A percentile compares a stretch with the other conserved stretches of the same genome.
Conservation (phyloP, 2,329 filamentous ascomycete genomes). For the Delphinella strobiligena region DNA sequence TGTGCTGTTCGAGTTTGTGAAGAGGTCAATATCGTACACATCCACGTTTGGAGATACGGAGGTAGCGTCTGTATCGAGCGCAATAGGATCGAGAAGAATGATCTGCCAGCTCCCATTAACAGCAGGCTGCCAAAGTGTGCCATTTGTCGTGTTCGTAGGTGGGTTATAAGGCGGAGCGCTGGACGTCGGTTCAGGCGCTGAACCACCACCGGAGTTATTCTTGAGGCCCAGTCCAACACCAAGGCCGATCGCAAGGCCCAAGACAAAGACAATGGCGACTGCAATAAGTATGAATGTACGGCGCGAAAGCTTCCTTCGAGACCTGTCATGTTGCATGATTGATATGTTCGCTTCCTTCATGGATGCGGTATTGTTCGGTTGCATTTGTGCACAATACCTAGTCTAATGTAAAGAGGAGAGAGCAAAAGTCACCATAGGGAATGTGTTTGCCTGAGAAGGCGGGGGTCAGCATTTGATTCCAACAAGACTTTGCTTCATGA, state of each 20-base stretch:
- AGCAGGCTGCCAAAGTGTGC: conserved; percentile 38
- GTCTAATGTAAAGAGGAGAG: too few species aligned
- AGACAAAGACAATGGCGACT: conserved; percentile 5
- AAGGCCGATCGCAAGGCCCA: conserved; percentile 9
- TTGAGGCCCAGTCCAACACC: conserved; percentile 10
- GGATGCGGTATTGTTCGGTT: too few species aligned
- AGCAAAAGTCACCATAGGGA: too few species aligned
- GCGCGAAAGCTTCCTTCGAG: background rate
- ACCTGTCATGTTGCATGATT: background rate
- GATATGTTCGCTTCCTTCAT: too few species aligned
- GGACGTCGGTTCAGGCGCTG: background rate
- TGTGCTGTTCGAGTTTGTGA: conserved; percentile 36
- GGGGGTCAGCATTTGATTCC: too few species aligned
- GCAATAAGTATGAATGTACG: background rate
- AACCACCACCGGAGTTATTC: background rate
- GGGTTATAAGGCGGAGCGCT: background rate
- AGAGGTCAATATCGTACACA: conserved; percentile 51
- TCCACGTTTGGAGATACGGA: conserved; percentile 32
- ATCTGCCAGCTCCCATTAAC: conserved; percentile 51
- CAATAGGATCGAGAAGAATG: conserved; percentile 36
- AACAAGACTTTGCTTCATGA: too few species aligned
- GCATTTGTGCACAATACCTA: background rate
- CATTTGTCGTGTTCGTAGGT: conserved; percentile 1
- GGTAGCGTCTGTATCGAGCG: conserved; percentile 20
- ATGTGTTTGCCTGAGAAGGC: too few species aligned